Evolutionary conservation across 1,139 yeast genomes (phyloP), one percentile per base, ranked within the genome.

Genomic region (Yamadazyma blattariae): DNA sequence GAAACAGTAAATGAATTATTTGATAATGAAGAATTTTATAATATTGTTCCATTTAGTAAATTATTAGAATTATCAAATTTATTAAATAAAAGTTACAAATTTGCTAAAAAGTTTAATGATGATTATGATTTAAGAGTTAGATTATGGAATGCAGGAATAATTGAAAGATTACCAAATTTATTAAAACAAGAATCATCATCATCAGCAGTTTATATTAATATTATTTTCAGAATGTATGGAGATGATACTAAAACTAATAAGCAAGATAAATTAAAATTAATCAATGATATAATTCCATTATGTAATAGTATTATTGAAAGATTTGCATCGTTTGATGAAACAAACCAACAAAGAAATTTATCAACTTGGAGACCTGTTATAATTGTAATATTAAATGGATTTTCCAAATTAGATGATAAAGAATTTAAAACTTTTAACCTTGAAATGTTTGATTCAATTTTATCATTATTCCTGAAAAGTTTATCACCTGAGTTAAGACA

Each of bases 321-420:
- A 38, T 90, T 79, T 57, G 73, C 82, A 25, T 73, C 74, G 8
- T 72, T 89, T 46, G 95, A 87, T 46, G 92, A 82, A 46, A 67
- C 77, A 27, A 77, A 81, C 33, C 88, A 89, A 59, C 87, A 82
- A 45, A 74, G 95, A 48, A 87, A 86, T 55, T 78, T 90, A 27
- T 69, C 77, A 18, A 83, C 95, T 3, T 85, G 97, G 94, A 76
- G 85, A 51, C 97, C 97, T 0, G 97, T 92, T 17, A 86, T 90
- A 27, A 82, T 86, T 28, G 95, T 86, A 51, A 83, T 92, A 23
- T 67, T 82, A 45, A 89, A 84, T 55, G 96, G 96, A 5, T 83
- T 82, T 52, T 74, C 78, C 30, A 87, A 81, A 51, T 73, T 92
- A 46, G 86, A 84, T 47, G 85, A 82, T 32, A 77, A 62, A 1